A percentile compares a stretch with the other conserved stretches of the same genome.
These are phyloP conservation scores for Raphanus hybrid DNA, from an alignment of 441 rosid genomes.

Conservation along the genomic window DNA sequence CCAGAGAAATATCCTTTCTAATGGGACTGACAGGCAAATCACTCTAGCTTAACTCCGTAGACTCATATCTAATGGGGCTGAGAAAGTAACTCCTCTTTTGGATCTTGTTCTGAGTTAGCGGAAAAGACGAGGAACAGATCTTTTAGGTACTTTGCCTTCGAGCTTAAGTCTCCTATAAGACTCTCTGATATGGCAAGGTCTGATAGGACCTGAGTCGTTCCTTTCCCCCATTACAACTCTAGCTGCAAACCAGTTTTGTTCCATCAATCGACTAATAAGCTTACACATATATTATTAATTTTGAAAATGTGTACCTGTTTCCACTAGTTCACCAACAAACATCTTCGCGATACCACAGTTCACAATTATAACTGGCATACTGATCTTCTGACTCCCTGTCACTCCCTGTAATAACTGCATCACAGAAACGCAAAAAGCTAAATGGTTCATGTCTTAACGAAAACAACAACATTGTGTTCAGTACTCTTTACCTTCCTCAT, in stretches of 20 bases:
- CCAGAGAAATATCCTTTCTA: not conserved
- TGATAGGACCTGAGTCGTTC: slow-evolving; percentile 86
- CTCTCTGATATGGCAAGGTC: slow-evolving; percentile 98
- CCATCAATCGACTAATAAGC: not conserved
- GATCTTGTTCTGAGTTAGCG: slow-evolving; percentile 43
- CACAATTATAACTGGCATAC: slow-evolving; percentile 76
- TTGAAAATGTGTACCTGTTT: slow-evolving; percentile 58
- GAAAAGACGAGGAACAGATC: slow-evolving; percentile 85
- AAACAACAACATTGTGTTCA: not conserved
- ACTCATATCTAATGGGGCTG: not conserved
- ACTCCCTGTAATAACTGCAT: slow-evolving; percentile 76
- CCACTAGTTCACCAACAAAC: slow-evolving; percentile 98
- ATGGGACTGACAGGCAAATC: not conserved
- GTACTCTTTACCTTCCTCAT: slow-evolving; percentile 65
- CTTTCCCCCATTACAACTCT: slow-evolving; percentile 87
- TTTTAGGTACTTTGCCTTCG: slow-evolving; percentile 86
- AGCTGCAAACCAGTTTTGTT: slow-evolving; percentile 48
- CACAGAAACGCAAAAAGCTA: slow-evolving; percentile 15
- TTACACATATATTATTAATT: not conserved
- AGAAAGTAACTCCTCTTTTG: not conserved
- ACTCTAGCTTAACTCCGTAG: not conserved
- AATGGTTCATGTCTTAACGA: not conserved
- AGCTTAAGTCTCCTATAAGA: slow-evolving; percentile 77
- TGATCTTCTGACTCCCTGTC: slow-evolving; percentile 81
- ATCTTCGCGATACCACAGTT: slow-evolving; percentile 93